Base-by-base conservation (phyloP, 2,329 filamentous ascomycete genomes). In the Amphichorda felina region DNA sequence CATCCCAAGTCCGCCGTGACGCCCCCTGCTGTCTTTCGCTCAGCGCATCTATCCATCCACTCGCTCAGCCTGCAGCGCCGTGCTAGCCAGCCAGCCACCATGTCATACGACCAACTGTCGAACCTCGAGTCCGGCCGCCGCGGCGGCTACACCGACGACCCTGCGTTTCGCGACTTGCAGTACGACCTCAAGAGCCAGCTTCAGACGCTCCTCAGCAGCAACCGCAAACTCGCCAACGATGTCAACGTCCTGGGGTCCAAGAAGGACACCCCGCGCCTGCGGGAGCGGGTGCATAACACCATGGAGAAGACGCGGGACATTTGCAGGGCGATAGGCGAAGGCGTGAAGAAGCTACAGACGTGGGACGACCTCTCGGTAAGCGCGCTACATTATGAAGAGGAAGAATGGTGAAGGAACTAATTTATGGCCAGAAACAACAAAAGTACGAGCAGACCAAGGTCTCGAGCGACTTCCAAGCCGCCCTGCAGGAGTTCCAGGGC, bases 401-500 rank as follows among this genome's bases (percentile, higher is more conserved):
- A n/a, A n/a, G n/a, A 11, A 34, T 25, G 8, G n/a, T 39, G 9
- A n/a, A n/a, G n/a, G n/a, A n/a, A n/a, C n/a, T n/a, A n/a, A n/a
- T n/a, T n/a, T n/a, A n/a, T n/a, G n/a, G n/a, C n/a, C n/a, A n/a
- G 86, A 85, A 89, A 41, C 83, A 86, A 37, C 91, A 98, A 66
- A 93, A 89, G 60, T 96, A 94, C 66, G 91, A 87, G 16, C 89
- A 95, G 51, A 84, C 89, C 47, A 96, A 96, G 57, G 72, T 98
- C 24, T 89, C 86, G 42, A 83, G 85, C 51, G 88, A 96, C 56
- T 95, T 96, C 66, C 83, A 88, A 53, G 74, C 83, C 25, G 83
- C 84, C 33, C 75, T 96, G 39, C 76, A 80, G 47, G 88, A 95
- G 49, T 98, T 98, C 60, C 89, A 96, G 62, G 71, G 71, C 37